These are phyloP conservation scores for Lomentospora prolificans DNA, from an alignment of 2,329 filamentous ascomycete genomes.

Conservation along the genomic window DNA sequence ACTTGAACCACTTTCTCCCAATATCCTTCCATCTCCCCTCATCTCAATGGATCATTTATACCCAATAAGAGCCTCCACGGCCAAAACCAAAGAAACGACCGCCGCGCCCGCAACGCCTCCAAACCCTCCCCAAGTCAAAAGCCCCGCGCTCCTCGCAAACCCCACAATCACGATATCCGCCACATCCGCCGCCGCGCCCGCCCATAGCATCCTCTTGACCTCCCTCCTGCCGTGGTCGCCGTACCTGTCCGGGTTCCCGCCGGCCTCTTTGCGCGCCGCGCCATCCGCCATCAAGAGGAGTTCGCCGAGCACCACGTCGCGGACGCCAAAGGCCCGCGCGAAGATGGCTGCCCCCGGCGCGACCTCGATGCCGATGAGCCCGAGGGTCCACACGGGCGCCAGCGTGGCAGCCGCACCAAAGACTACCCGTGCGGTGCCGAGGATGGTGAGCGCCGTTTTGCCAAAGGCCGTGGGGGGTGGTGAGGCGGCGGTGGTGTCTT, in stretches of 20 bases:
- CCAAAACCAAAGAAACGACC: neutral
- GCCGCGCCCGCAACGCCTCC: neutral
- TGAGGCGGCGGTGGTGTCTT: neutral
- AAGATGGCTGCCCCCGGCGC: neutral
- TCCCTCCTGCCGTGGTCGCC: neutral
- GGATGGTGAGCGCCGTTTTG: neutral
- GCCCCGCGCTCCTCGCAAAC: neutral
- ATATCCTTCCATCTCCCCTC: neutral
- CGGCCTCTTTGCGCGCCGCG: too few relatives aligned
- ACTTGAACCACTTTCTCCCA: neutral
- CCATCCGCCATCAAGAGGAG: slow-evolving; percentile 8
- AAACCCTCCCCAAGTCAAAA: neutral
- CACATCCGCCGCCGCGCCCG: neutral
- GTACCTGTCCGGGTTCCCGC: neutral
- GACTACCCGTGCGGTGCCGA: neutral
- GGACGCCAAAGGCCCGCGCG: neutral
- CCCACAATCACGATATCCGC: neutral
- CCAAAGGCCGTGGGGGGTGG: neutral
- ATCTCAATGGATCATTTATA: neutral
- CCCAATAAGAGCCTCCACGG: slow-evolving; percentile 1
- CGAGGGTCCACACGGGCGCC: neutral
- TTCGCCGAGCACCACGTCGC: slow-evolving; percentile 10
- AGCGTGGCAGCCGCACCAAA: slow-evolving; percentile 1
- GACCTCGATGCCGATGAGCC: slow-evolving; percentile 1
- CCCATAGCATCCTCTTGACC: neutral